Evolutionary conservation across 768 basidiomycete genomes (phyloP).

Genomic region (Cantharellus anzutake): DNA sequence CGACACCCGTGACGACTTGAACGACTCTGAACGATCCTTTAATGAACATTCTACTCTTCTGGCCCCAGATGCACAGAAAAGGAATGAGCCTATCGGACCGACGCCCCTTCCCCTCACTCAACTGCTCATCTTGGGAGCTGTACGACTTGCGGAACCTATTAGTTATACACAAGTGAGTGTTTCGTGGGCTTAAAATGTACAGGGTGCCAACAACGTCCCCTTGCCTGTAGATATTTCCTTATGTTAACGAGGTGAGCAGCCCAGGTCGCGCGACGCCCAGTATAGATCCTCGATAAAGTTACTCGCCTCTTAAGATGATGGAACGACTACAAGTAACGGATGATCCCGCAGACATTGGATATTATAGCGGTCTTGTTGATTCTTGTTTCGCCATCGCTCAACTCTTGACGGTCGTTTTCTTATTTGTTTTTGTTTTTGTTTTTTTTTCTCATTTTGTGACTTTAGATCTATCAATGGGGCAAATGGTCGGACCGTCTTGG

Average conservation of each 20-base stretch:
- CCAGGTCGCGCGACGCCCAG: neutral
- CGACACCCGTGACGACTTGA: neutral
- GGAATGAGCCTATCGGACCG: neutral
- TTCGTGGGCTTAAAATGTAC: neutral
- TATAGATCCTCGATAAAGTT: neutral
- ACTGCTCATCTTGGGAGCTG: constrained; percentile 7
- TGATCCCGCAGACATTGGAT: constrained; percentile 5
- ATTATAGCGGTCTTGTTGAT: constrained; percentile 5
- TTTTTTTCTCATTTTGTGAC: neutral
- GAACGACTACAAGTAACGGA: constrained; percentile 6
- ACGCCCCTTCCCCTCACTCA: constrained; percentile 10
- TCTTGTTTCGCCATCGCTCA: constrained; percentile 3
- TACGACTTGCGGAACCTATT: constrained; percentile 10
- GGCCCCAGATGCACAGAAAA: neutral
- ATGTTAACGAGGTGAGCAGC: constrained; percentile 3
- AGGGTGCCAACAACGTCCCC: neutral
- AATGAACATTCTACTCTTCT: neutral
- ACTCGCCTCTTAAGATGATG: constrained; percentile 4
- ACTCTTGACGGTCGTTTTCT: neutral
- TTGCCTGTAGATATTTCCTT: constrained; percentile 5
- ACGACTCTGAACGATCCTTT: too few species aligned
- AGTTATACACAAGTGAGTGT: neutral
- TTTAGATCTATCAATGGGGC: constrained; percentile 1
- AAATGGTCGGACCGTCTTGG: constrained; percentile 4
- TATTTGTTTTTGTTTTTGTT: neutral